Conservation (phyloP, 495 filamentous ascomycete species). For the Neurospora cerealis region DNA sequence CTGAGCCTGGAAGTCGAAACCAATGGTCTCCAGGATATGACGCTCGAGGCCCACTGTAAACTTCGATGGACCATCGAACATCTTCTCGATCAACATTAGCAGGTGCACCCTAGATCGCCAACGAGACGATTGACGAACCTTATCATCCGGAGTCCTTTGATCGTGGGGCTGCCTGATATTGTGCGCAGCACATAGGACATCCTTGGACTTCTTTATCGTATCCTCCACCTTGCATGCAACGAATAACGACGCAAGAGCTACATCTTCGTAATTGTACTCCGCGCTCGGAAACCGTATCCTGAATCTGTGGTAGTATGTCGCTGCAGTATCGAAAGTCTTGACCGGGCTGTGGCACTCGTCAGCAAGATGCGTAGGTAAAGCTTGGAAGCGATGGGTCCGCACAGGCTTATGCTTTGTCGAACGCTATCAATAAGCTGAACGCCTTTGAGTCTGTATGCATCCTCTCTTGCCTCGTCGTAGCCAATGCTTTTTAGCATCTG, state of each 20-base stretch:
- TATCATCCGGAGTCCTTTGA: slow-evolving; percentile 70
- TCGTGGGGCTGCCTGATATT: slow-evolving; percentile 72
- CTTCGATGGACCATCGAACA: slow-evolving; percentile 67
- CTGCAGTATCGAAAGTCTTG: slow-evolving; percentile 75
- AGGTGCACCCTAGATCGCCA: not conserved
- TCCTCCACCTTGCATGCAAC: slow-evolving; percentile 96
- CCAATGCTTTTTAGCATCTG: slow-evolving; percentile 27
- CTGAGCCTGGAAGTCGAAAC: slow-evolving; percentile 89
- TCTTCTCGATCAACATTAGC: slow-evolving; percentile 31
- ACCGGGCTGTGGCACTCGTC: slow-evolving; percentile 47
- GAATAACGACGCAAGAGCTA: slow-evolving; percentile 78
- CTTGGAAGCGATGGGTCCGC: slow-evolving; percentile 18
- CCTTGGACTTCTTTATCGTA: slow-evolving; percentile 89
- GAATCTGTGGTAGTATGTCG: slow-evolving; percentile 81
- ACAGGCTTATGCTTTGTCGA: slow-evolving; percentile 61
- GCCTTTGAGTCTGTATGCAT: slow-evolving; percentile 60
- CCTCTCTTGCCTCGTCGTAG: slow-evolving; percentile 44
- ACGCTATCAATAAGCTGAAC: slow-evolving; percentile 75
- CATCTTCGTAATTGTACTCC: slow-evolving; percentile 63
- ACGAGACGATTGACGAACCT: slow-evolving; percentile 37
- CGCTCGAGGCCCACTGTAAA: slow-evolving; percentile 81
- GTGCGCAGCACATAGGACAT: slow-evolving; percentile 83
- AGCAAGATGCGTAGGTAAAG: not conserved
- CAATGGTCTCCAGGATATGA: slow-evolving; percentile 84
- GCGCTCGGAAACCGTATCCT: slow-evolving; percentile 64